These are phyloP conservation scores for Fraxinus excelsior DNA, from an alignment of 257 asterid genomes.

Conservation along the genomic window DNA sequence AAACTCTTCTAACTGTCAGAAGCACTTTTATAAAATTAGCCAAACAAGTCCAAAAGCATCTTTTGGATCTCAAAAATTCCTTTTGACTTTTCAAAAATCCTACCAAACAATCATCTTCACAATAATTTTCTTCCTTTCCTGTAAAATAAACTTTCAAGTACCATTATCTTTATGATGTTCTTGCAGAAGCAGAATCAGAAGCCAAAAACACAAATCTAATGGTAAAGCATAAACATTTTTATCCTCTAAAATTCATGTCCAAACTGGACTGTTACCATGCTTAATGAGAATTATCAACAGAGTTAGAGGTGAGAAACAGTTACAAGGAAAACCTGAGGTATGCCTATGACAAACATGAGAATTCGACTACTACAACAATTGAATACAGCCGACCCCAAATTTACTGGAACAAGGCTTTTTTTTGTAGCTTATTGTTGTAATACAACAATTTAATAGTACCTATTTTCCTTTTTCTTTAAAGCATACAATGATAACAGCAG, in stretches of 20 bases:
- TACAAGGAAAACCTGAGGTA: constrained; percentile 14
- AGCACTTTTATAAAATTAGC: too few relatives aligned
- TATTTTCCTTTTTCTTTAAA: constrained; percentile 19
- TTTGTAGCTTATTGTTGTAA: not conserved
- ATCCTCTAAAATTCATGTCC: not conserved
- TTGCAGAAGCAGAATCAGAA: not conserved
- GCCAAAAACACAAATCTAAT: not conserved
- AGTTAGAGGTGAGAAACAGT: not conserved
- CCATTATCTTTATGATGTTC: not conserved
- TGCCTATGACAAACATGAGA: constrained; percentile 5
- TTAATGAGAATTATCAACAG: not conserved
- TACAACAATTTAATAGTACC: constrained; percentile 25
- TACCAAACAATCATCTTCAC: too few relatives aligned
- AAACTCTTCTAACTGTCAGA: too few relatives aligned
- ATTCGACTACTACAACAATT: constrained; percentile 19
- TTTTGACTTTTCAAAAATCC: too few relatives aligned
- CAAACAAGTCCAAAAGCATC: too few relatives aligned
- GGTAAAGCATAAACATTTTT: too few relatives aligned
- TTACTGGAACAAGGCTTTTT: not conserved
- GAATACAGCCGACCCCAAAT: not conserved
- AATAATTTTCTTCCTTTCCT: too few relatives aligned
- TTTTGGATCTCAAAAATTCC: too few relatives aligned
- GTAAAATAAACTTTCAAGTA: too few relatives aligned
- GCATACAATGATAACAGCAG: constrained; percentile 16
- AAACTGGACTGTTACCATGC: not conserved